phyloP scores from a whole-genome alignment of 345 rosid genomes.

The Acer yangbiense region DNA sequence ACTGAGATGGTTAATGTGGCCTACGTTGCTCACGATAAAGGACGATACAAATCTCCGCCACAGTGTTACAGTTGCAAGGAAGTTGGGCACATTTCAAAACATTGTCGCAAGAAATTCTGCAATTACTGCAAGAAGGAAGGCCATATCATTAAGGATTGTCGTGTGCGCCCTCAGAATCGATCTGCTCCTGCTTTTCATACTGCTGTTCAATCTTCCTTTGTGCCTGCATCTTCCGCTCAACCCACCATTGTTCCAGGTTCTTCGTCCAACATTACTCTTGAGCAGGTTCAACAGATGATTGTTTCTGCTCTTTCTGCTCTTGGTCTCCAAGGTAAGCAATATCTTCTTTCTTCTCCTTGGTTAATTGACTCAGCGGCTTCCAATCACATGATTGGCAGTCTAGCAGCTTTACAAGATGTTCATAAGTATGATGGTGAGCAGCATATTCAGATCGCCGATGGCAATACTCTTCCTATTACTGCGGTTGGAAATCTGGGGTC shows the following conservation, averaged over 20 bases:
- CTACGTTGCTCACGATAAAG: background rate
- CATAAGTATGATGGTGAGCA: background rate
- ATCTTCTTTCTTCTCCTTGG: background rate
- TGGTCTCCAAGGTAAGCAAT: background rate
- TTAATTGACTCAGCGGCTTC: background rate
- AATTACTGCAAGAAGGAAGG: conserved; percentile 7
- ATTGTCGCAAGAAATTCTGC: conserved; percentile 4
- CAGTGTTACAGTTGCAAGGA: conserved; percentile 20
- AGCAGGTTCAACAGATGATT: conserved; percentile 10
- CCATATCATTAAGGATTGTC: conserved; percentile 8
- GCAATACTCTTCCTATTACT: background rate
- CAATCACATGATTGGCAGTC: conserved; percentile 4
- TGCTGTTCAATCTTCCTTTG: background rate
- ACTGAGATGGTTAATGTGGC: background rate
- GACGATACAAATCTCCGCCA: background rate
- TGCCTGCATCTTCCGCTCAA: too few species aligned
- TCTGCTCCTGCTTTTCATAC: too few species aligned
- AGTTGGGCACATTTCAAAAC: too few species aligned
- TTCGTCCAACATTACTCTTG: background rate
- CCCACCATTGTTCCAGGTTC: too few species aligned
- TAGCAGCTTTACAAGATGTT: background rate
- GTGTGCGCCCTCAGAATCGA: too few species aligned
- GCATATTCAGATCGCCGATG: background rate
- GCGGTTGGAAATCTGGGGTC: background rate
- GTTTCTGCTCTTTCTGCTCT: background rate